phyloP scores from a whole-genome alignment of 352 stramenopile genomes.

The Halophytophthora polymorphica region DNA sequence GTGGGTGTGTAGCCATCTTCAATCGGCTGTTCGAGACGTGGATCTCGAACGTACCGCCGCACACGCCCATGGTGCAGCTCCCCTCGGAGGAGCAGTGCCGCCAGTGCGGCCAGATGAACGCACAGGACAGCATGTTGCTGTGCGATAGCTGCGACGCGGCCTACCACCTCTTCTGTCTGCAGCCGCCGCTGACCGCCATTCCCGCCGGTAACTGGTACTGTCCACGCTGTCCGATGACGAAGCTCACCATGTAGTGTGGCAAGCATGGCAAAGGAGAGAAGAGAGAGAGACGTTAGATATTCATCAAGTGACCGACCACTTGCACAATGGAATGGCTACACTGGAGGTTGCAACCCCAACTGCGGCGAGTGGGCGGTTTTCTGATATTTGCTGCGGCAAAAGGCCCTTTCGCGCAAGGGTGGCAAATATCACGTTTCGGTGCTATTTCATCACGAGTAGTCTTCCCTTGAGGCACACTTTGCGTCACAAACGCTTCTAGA shows the following conservation, averaged over 20 bases:
- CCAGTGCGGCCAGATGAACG: constrained; percentile 58
- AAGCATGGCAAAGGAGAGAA: constrained; percentile 6
- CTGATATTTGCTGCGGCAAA: no score
- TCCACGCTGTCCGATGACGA: constrained; percentile 56
- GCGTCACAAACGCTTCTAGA: no score
- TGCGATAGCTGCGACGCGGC: constrained; percentile 84
- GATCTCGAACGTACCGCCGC: constrained; percentile 48
- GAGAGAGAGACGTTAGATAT: not conserved
- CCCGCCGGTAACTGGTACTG: constrained; percentile 82
- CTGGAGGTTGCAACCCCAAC: no score
- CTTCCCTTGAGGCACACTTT: no score
- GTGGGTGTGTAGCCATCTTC: constrained; percentile 55
- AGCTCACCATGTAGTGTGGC: constrained; percentile 25
- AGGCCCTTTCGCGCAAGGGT: no score
- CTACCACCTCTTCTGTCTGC: constrained; percentile 81
- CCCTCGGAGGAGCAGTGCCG: constrained; percentile 69
- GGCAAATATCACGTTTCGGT: no score
- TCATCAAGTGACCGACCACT: no score
- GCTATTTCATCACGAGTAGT: no score
- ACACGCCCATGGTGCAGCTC: constrained; percentile 52
- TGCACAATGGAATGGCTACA: no score
- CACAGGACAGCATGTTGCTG: constrained; percentile 72
- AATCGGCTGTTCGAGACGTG: constrained; percentile 77
- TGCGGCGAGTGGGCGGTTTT: no score
- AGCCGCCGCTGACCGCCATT: constrained; percentile 56